Base-by-base conservation (phyloP, 2,329 filamentous ascomycete species). In the Byssothecium circinans region DNA sequence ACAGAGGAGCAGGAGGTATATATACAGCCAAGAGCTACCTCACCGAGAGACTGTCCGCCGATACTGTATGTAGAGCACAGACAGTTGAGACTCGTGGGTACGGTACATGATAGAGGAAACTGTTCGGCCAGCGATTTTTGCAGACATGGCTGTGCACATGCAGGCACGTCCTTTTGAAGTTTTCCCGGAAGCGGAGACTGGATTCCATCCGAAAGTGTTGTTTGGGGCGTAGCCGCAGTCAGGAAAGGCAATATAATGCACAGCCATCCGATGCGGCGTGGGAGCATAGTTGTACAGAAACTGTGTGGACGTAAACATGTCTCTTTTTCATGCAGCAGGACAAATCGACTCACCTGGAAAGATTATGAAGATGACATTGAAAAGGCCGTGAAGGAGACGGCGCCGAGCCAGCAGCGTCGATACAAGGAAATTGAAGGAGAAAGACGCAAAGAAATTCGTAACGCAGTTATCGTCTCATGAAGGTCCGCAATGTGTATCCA, bases 1-100 rank as follows among this genome's bases (percentile, higher is more conserved):
- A 59, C 50, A 20, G 50, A 58, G 25, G 60, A 45, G 50, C 68
- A 71, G 20, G 61, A 61, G 42, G 65, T 53, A 58, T 67, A 69
- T 41, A 72, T 57, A 53, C 70, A 73, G 36, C 59, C 64, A 8
- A 71, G 58, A 43, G 68, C 69, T 46, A 66, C 64, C 56, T 73
- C 70, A 19, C 69, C 69, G 18, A 73, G 50, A 38, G 66, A 65
- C 48, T 70, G 62, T 39, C 70, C 70, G 35, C 37, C 42, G 46
- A 50, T 61, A 49, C 67, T 70, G 65, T 72, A 72, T 52, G 54
- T 63, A 49, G 69, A 68, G 49, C 70, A 73, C 23, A 72, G 63
- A 56, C 70, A 73, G 23, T 56, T 57, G 41, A 72, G 48, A 42
- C 61, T 57, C 48, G 49, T 50, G 52, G 62, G 56, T 40, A 53